Evolutionary conservation across 805 yeast genomes (phyloP).

Genomic region (Metschnikowia henanensis): DNA sequence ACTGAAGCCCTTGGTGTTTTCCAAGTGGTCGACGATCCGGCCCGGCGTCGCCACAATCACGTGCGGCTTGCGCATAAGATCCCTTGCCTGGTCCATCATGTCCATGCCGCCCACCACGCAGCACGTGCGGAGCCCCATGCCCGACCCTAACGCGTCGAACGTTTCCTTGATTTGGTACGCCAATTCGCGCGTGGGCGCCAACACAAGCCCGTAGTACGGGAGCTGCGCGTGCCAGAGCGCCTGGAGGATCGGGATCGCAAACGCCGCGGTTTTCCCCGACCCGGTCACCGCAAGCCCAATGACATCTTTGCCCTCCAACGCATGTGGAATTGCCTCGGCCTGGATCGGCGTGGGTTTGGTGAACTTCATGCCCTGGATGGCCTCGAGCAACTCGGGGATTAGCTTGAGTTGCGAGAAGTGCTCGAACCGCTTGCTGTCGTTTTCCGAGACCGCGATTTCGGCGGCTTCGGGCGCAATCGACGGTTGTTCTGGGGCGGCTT

Average conservation of each 20-base stretch:
- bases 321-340: conserved; percentile 86
- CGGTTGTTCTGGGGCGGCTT: conserved; percentile 12
- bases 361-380: conserved; percentile 73
- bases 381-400: conserved; percentile 77
- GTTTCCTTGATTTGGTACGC: conserved; percentile 92
- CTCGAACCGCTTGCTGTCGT: conserved; percentile 23
- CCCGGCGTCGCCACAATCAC: conserved; percentile 96
- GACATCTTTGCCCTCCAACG: conserved; percentile 85
- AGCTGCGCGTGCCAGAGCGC: conserved; percentile 86
- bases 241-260: conserved; percentile 93
- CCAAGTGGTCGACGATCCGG: conserved; percentile 89
- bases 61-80: conserved; percentile 91
- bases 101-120: conserved; percentile 98
- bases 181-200: conserved; percentile 84
- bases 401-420: conserved; percentile 60
- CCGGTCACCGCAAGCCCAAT: conserved; percentile 98
- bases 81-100: conserved; percentile 96
- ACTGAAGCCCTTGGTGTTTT: conserved; percentile 87
- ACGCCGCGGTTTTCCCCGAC: conserved; percentile 98
- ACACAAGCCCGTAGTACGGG: conserved; percentile 84
- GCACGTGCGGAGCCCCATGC: conserved; percentile 88
- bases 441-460: conserved; percentile 17
- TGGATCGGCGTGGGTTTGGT: conserved; percentile 93
- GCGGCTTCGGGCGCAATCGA: conserved; percentile 16
- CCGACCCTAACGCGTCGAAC: conserved; percentile 87